Evolutionary conservation across 805 yeast genomes (phyloP), one percentile per base, ranked within the genome.

Genomic region (Zygoascus tannicola): DNA sequence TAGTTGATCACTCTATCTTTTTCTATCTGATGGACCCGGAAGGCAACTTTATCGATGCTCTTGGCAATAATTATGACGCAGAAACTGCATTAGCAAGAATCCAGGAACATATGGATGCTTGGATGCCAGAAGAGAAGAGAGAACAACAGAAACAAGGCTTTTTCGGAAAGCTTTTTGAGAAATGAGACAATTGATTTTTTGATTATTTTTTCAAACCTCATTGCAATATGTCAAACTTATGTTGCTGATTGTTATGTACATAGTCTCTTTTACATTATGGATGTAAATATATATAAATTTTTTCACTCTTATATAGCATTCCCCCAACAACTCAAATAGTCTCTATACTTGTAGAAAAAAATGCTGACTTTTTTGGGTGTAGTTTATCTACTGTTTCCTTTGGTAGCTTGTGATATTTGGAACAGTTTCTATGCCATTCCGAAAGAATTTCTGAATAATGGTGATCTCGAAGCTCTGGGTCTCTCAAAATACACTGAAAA

Each of bases 21-120:
- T 90, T 90, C 66, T 92, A 92, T 59, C 69, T 92, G 56, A 90
- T 92, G 97, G 97, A 92, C 61, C 88, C 95, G n/a, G 96, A 92
- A 60, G 98, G 97, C 39, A 78, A 85, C 58, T 92, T 86, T 58
- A 83, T 90, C 40, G 96, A 90, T 61, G 97, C 92, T 4, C 70
- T 90, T 53, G 98, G 98, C 44, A 80, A 95, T 63, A 90, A 90
- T 57, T 85, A 80, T 53, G 85, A 80, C 45, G 88, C 87, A 21
- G 72, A 70, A 18, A 80, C 80, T 49, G 95, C 94, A 22, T 80
- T 80, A 14, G 77, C 73, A 34, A 84, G 84, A 64, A 84, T 92
- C 51, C 73, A 74, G 53, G 78, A 78, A 47, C 88, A 85, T 54
- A 73, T 86, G 35, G 79, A 75, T 50, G 81, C 83, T 1, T 88